phyloP scores from a whole-genome alignment of 169 alveolate genomes.

The Cryptosporidium sp. region DNA sequence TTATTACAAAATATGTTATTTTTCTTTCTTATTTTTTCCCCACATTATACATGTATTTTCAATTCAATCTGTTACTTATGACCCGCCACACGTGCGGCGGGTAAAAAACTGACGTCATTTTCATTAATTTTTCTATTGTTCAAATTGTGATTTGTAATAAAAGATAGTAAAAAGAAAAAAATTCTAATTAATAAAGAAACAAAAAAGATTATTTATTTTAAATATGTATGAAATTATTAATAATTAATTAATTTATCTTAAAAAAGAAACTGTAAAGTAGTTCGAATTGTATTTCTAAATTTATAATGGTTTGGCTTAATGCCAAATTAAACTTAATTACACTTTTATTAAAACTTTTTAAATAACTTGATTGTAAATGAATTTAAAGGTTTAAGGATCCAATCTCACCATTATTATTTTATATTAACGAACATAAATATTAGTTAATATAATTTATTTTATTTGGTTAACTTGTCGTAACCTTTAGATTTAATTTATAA shows the following conservation, averaged over 20 bases:
- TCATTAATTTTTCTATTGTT: not conserved
- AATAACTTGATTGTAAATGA: not conserved
- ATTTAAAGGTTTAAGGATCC: not conserved
- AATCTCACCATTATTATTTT: not conserved
- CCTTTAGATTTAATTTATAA: not conserved
- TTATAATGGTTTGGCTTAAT: not conserved
- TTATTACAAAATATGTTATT: not conserved
- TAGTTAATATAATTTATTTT: not conserved
- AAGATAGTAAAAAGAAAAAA: not conserved
- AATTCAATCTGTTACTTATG: not conserved
- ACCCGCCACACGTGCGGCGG: constrained; percentile 38
- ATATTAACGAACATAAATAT: not conserved
- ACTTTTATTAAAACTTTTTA: not conserved
- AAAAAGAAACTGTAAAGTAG: not conserved
- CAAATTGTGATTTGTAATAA: not conserved
- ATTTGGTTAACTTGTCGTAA: not conserved
- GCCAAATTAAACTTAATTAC: not conserved
- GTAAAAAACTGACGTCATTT: not conserved
- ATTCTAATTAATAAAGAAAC: not conserved
- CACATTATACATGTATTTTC: constrained; percentile 21
- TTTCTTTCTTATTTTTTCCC: not conserved
- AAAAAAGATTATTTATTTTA: not conserved
- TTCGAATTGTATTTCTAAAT: not conserved
- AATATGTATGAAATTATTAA: not conserved
- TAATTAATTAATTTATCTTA: constrained; percentile 7